Conservation (phyloP, 2,329 filamentous ascomycete genomes). For the Falciphora oryzae region DNA sequence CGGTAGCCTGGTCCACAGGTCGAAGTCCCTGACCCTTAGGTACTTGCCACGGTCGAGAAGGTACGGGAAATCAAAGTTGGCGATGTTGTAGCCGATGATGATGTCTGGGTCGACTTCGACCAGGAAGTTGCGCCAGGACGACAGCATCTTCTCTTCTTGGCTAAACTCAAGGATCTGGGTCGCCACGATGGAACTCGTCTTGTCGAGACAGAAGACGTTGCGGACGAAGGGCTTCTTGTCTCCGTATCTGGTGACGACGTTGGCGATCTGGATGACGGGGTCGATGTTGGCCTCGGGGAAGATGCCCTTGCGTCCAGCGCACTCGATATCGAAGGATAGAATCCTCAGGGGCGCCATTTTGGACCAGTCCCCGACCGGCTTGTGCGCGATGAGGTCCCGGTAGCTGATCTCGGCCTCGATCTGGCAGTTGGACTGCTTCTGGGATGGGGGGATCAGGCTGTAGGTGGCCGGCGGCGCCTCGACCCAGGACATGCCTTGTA, state of each 20-base stretch:
- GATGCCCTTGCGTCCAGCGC: constrained; percentile 92
- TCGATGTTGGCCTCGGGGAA: constrained; percentile 91
- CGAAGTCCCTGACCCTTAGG: constrained; percentile 73
- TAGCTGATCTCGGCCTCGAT: constrained; percentile 88
- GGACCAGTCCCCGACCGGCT: constrained; percentile 88
- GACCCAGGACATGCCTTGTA: constrained; percentile 97
- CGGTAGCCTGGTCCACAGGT: constrained; percentile 79
- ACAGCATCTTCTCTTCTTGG: constrained; percentile 83
- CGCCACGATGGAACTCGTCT: constrained; percentile 88
- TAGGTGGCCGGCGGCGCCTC: constrained; percentile 74
- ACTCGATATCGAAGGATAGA: constrained; percentile 97
- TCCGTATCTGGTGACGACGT: constrained; percentile 89
- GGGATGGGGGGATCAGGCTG: constrained; percentile 57
- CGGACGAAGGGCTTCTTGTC: constrained; percentile 93
- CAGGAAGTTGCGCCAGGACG: constrained; percentile 84
- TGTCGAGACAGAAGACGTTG: constrained; percentile 93
- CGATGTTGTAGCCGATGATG: constrained; percentile 97
- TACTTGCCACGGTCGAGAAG: constrained; percentile 82
- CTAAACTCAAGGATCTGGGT: constrained; percentile 85
- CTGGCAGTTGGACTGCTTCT: constrained; percentile 87
- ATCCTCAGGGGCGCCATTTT: constrained; percentile 95
- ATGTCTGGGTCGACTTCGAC: constrained; percentile 90
- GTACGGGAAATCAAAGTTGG: constrained; percentile 98
- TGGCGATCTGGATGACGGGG: constrained; percentile 96
- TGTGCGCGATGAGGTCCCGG: constrained; percentile 76